Percentiles rank a stretch among this genome's conserved stretches.
Evolutionary conservation across 441 rosid species (phyloP).

Genomic region (Erodium texanum): DNA sequence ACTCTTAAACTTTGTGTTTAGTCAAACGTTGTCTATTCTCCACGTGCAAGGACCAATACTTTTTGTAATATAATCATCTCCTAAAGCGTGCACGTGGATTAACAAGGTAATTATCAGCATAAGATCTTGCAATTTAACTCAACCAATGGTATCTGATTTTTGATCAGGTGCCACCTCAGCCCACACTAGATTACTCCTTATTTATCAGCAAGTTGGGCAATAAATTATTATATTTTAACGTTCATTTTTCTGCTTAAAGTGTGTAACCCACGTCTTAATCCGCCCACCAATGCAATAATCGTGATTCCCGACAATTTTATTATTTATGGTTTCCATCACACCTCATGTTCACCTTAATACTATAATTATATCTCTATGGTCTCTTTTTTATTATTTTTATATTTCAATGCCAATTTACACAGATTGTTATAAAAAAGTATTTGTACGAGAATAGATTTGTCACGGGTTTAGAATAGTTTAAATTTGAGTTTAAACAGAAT

Average conservation of each 20-base stretch:
- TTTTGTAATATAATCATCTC: neutral
- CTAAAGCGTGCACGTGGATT: neutral
- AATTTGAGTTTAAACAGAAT: too few relatives aligned
- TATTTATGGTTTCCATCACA: neutral
- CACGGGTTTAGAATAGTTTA: too few relatives aligned
- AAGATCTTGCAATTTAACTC: neutral
- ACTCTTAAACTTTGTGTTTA: too few relatives aligned
- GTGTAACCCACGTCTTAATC: neutral
- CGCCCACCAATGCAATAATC: neutral
- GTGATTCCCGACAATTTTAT: constrained; percentile 4
- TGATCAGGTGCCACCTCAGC: neutral
- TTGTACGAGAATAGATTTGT: too few relatives aligned
- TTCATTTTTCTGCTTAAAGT: neutral
- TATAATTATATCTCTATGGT: neutral
- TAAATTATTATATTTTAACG: neutral
- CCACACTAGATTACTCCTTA: neutral
- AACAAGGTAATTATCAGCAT: neutral
- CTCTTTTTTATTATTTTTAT: neutral
- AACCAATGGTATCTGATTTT: neutral
- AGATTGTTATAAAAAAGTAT: too few relatives aligned
- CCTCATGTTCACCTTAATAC: neutral
- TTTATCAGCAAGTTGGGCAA: neutral
- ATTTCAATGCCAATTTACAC: neutral
- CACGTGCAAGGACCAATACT: too few relatives aligned
- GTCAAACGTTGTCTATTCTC: too few relatives aligned